Conservation (phyloP, 139 green algal genomes). For the Tetraselmis striata region DNA sequence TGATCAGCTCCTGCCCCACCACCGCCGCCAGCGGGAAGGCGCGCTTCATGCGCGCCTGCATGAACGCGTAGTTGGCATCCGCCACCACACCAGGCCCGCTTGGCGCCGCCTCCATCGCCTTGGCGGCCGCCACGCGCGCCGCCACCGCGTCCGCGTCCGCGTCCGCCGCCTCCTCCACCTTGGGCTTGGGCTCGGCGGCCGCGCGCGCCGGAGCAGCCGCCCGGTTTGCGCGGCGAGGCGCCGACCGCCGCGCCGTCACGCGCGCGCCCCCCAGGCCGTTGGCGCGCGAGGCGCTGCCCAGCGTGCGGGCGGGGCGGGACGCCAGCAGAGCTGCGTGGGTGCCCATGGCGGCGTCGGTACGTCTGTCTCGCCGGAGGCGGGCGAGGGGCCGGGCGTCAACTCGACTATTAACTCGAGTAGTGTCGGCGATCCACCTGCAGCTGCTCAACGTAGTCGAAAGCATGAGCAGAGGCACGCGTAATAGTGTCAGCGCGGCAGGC, state of each 20-base stretch:
- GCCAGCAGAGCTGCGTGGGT: too few species aligned
- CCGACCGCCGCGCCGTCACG: background rate
- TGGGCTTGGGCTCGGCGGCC: background rate
- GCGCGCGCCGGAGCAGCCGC: too few species aligned
- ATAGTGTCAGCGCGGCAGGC: too few species aligned
- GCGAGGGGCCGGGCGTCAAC: too few species aligned
- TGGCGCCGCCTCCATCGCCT: background rate
- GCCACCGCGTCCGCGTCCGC: background rate
- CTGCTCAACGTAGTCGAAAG: too few species aligned
- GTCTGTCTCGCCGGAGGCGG: too few species aligned
- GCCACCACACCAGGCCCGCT: background rate
- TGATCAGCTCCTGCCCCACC: slow-evolving; percentile 91
- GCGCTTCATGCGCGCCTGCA: slow-evolving; percentile 28
- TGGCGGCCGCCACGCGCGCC: background rate
- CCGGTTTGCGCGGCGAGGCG: background rate
- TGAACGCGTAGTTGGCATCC: background rate
- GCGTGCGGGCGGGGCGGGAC: too few species aligned
- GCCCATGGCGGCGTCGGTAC: too few species aligned
- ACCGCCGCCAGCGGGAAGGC: slow-evolving; percentile 78
- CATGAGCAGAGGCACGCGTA: too few species aligned
- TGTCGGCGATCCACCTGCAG: too few species aligned
- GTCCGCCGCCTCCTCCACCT: background rate
- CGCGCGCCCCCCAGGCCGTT: background rate
- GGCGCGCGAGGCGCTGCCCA: too few species aligned
- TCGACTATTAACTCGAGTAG: too few species aligned